A percentile compares a stretch with the other conserved stretches of the same genome.
Evolutionary conservation across 208 protist species (phyloP).

Genomic region (Porcisia hertigi): DNA sequence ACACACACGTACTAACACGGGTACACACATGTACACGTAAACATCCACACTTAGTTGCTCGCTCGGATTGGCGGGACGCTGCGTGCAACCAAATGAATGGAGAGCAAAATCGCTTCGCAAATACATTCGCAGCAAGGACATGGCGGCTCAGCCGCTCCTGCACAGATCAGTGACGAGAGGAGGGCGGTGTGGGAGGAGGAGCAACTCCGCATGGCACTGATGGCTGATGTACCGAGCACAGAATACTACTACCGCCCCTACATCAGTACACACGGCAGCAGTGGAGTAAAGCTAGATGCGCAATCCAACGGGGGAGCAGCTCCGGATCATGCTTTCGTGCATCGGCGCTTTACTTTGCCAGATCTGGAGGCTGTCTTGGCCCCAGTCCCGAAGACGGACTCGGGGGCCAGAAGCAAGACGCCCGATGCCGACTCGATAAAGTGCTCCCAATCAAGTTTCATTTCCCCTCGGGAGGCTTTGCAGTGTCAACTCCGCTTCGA

Average conservation of each 20-base stretch:
- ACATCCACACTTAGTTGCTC: no score
- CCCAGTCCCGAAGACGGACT: neutral
- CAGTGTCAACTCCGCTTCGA: conserved; percentile 2
- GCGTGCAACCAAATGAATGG: neutral
- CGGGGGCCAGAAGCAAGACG: neutral
- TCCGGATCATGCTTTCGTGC: conserved; percentile 17
- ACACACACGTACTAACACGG: no score
- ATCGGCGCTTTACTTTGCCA: conserved; percentile 21
- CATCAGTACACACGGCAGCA: neutral
- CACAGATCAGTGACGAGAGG: conserved; percentile 10
- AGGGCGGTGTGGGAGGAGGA: conserved; percentile 33
- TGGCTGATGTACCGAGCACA: conserved; percentile 34
- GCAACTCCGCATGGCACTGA: conserved; percentile 32
- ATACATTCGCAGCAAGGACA: neutral
- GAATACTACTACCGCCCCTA: conserved; percentile 22
- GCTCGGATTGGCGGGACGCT: neutral
- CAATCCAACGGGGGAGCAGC: neutral
- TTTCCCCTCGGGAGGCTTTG: conserved; percentile 7
- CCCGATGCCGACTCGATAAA: neutral
- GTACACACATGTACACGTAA: no score
- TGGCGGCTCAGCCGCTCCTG: neutral
- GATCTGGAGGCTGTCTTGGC: neutral
- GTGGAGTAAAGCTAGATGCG: neutral
- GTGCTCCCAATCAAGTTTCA: neutral
- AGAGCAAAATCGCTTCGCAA: neutral